Percentiles rank a stretch among this genome's conserved stretches.
Conservation (phyloP, 129 eudicot species). For the Dittrichia graveolens region DNA sequence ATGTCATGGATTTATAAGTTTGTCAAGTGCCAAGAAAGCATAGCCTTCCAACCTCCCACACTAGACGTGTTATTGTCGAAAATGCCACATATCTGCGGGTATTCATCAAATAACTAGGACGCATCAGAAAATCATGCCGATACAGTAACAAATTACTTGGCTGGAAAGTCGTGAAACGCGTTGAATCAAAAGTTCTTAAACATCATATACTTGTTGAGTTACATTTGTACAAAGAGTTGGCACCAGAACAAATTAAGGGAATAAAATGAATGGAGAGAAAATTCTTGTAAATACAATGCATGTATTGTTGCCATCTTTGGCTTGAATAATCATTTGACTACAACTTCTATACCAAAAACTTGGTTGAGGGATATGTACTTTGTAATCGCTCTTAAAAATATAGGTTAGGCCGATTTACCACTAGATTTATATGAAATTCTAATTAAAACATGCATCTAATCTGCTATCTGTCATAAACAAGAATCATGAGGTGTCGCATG, state of each 20-base stretch:
- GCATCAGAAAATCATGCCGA: no score
- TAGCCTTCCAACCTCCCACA: slow-evolving; percentile 71
- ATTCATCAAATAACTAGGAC: slow-evolving; percentile 48
- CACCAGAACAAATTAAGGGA: slow-evolving; percentile 17
- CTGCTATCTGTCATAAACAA: no score
- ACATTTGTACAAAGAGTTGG: slow-evolving; percentile 41
- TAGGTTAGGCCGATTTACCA: not conserved
- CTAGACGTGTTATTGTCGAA: slow-evolving; percentile 68
- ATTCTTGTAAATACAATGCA: slow-evolving; percentile 6
- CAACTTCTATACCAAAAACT: not conserved
- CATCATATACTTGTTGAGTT: slow-evolving; percentile 59
- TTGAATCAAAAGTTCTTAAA: no score
- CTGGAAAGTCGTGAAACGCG: no score
- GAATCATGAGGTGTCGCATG: no score
- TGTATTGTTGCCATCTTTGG: slow-evolving; percentile 13
- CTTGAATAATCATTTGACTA: slow-evolving; percentile 16
- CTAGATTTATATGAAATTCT: not conserved
- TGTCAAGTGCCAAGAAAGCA: slow-evolving; percentile 61
- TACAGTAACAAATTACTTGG: no score
- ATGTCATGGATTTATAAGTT: slow-evolving; percentile 37
- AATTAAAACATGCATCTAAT: no score
- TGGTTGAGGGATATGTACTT: no score
- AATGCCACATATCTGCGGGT: slow-evolving; percentile 68
- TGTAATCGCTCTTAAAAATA: not conserved
- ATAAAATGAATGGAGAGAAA: not conserved